Percentiles rank a stretch among this genome's conserved stretches.
Conservation (phyloP, 164 flowering plant genomes). For the Vitis rotundifolia region DNA sequence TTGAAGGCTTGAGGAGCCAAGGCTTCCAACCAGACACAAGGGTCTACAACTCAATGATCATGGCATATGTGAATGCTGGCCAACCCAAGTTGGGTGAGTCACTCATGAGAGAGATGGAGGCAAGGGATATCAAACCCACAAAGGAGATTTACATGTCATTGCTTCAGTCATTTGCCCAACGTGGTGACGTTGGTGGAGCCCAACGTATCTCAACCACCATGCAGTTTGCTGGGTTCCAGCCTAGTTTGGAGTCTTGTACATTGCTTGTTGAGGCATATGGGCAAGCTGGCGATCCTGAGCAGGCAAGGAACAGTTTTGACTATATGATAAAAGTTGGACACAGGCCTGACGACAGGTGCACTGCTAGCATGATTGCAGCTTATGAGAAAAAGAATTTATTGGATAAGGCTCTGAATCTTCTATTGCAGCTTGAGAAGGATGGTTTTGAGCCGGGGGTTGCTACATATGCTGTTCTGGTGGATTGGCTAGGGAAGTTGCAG, state of each 20-base stretch:
- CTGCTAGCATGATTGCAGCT: conserved; percentile 70
- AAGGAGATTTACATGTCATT: conserved; percentile 75
- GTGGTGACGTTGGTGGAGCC: conserved; percentile 56
- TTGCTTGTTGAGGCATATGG: conserved; percentile 75
- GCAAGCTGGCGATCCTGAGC: conserved; percentile 53
- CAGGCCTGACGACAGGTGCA: conserved; percentile 76
- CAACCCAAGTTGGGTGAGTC: conserved; percentile 52
- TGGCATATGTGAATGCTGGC: conserved; percentile 73
- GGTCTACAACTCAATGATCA: conserved; percentile 72
- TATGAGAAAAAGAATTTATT: conserved; percentile 68
- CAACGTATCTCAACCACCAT: conserved; percentile 52
- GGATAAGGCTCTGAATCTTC: conserved; percentile 69
- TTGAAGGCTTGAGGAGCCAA: conserved; percentile 56
- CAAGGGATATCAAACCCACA: conserved; percentile 54
- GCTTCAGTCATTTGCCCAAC: conserved; percentile 57
- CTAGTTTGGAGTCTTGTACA: conserved; percentile 54
- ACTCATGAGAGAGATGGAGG: conserved; percentile 78
- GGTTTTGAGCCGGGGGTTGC: conserved; percentile 75
- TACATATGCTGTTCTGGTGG: conserved; percentile 77
- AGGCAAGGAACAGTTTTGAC: conserved; percentile 68
- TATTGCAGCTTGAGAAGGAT: conserved; percentile 72
- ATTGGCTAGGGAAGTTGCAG: conserved; percentile 75
- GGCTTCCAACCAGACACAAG: conserved; percentile 68
- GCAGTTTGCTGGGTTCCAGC: conserved; percentile 63
- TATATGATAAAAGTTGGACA: conserved; percentile 56